These are phyloP conservation scores for Suillus plorans DNA, from an alignment of 768 basidiomycete genomes.

Conservation along the genomic window DNA sequence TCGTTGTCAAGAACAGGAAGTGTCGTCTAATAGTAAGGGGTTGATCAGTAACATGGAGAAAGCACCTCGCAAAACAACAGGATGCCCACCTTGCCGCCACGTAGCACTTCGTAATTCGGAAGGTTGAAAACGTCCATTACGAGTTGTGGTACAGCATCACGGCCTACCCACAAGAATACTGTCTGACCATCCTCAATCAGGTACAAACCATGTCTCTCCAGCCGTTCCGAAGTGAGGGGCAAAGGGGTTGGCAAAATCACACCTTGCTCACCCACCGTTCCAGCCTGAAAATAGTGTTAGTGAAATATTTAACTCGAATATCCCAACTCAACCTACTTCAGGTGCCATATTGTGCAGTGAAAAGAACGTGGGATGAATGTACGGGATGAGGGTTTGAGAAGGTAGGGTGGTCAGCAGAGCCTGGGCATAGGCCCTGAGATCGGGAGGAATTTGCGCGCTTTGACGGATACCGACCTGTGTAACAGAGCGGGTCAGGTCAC, in stretches of 20 bases:
- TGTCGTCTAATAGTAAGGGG: constrained; percentile 56
- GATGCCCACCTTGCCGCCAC: constrained; percentile 83
- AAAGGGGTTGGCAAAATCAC: constrained; percentile 85
- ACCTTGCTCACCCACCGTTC: constrained; percentile 87
- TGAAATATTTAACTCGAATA: background rate
- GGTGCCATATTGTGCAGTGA: constrained; percentile 95
- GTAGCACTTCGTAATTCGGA: constrained; percentile 82
- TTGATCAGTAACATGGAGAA: constrained; percentile 4
- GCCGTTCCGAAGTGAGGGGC: constrained; percentile 90
- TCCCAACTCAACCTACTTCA: constrained; percentile 52
- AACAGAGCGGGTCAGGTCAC: constrained; percentile 5
- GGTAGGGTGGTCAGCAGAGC: constrained; percentile 88
- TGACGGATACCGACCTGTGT: constrained; percentile 87
- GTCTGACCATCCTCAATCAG: constrained; percentile 97
- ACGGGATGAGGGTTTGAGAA: constrained; percentile 87
- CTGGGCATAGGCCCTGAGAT: constrained; percentile 94
- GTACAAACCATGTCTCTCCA: constrained; percentile 94
- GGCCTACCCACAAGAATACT: constrained; percentile 98
- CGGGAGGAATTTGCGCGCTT: constrained; percentile 95
- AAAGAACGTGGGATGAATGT: constrained; percentile 94
- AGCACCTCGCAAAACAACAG: background rate
- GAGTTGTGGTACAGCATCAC: constrained; percentile 95
- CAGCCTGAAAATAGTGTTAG: constrained; percentile 54
- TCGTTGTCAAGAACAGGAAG: constrained; percentile 89
- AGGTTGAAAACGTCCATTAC: constrained; percentile 93